Conservation (phyloP, 225 moss, liverwort and hornwort species). For the Lunularia cruciata region DNA sequence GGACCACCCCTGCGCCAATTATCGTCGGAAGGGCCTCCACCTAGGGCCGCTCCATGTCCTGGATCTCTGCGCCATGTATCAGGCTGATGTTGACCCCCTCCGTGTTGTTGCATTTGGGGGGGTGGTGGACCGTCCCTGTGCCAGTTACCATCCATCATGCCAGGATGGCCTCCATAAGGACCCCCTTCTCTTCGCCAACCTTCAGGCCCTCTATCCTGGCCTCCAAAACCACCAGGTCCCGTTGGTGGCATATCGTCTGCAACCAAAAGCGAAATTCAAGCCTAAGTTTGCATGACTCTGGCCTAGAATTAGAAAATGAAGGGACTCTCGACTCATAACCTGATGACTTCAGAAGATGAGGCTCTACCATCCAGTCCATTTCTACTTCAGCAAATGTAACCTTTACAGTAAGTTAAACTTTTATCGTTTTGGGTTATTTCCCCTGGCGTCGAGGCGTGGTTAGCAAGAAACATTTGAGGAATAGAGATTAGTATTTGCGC, state of each 20-base stretch:
- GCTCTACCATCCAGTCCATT: too few species aligned
- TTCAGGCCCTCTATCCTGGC: slow-evolving; percentile 68
- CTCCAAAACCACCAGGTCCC: slow-evolving; percentile 53
- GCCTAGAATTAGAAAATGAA: too few species aligned
- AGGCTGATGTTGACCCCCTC: slow-evolving; percentile 53
- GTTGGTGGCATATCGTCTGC: slow-evolving; percentile 63
- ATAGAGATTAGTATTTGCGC: background rate
- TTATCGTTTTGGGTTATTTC: background rate
- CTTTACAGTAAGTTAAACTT: too few species aligned
- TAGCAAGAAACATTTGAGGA: background rate
- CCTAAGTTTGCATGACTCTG: too few species aligned
- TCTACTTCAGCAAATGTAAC: too few species aligned
- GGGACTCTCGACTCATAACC: too few species aligned
- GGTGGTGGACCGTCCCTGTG: slow-evolving; percentile 68
- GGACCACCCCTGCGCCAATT: slow-evolving; percentile 93
- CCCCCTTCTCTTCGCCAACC: slow-evolving; percentile 73
- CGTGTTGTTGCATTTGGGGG: slow-evolving; percentile 54
- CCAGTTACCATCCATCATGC: slow-evolving; percentile 71
- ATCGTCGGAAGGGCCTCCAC: slow-evolving; percentile 81
- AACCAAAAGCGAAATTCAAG: background rate
- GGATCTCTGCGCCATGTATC: slow-evolving; percentile 88
- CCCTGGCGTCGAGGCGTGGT: background rate
- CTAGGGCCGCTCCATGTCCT: slow-evolving; percentile 48
- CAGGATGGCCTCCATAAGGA: slow-evolving; percentile 61
- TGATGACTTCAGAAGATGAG: too few species aligned